These are phyloP conservation scores for Dendrobium nobile DNA, from an alignment of 106 monocot genomes.

Conservation along the genomic window DNA sequence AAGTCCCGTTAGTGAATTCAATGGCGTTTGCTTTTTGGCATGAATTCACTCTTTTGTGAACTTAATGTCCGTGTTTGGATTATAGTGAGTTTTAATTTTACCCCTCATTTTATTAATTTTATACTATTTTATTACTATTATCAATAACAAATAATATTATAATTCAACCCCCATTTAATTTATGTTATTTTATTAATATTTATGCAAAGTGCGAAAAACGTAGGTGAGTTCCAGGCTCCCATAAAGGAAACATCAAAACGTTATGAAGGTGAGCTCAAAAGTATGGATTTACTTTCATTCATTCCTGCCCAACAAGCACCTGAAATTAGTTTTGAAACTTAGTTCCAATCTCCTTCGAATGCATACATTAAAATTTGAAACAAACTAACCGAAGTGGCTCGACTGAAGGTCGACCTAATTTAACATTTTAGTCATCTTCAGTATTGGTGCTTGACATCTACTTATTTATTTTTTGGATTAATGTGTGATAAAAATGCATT, in stretches of 20 bases:
- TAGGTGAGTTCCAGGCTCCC: not conserved
- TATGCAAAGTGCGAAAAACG: not conserved
- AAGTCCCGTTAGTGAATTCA: not conserved
- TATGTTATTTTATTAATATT: not conserved
- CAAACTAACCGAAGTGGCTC: not conserved
- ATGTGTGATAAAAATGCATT: too few relatives aligned
- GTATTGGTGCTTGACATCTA: not conserved
- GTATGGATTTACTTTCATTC: too few relatives aligned
- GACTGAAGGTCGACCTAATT: not conserved
- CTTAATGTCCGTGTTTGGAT: not conserved
- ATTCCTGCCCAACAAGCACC: too few relatives aligned
- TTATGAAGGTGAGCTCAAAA: too few relatives aligned
- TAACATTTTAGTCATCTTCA: not conserved
- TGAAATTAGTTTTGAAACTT: too few relatives aligned
- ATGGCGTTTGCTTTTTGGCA: not conserved
- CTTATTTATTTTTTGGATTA: not conserved
- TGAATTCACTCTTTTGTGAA: not conserved
- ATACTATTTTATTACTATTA: not conserved
- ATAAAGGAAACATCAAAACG: too few relatives aligned
- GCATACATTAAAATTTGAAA: too few relatives aligned
- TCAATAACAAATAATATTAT: not conserved
- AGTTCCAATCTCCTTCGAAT: too few relatives aligned
- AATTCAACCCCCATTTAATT: not conserved
- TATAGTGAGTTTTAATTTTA: not conserved
- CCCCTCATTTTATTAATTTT: not conserved